Conservation (phyloP, 352 stramenopile species). For the Pythium pyrilobum region DNA sequence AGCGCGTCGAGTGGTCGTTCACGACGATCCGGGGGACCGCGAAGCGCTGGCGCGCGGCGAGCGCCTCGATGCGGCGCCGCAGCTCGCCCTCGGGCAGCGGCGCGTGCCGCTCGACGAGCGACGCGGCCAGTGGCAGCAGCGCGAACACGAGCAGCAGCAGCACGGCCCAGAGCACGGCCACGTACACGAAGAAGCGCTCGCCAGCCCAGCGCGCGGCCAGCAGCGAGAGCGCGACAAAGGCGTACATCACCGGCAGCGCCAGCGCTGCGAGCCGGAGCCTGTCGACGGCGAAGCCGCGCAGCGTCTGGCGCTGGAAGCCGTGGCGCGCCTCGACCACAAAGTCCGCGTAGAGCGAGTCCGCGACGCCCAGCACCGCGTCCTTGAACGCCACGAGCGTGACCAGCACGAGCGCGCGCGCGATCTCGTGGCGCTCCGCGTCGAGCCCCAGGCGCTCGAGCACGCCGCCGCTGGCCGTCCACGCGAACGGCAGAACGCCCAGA, state of each 20-base stretch:
- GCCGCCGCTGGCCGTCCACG: slow-evolving; percentile 83
- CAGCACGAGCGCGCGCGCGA: slow-evolving; percentile 62
- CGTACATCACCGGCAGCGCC: slow-evolving; percentile 60
- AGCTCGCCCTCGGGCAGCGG: slow-evolving; percentile 79
- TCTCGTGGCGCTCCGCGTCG: slow-evolving; percentile 65
- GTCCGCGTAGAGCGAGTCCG: slow-evolving; percentile 88
- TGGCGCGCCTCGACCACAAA: slow-evolving; percentile 96
- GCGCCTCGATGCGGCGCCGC: slow-evolving; percentile 87
- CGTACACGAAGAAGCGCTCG: slow-evolving; percentile 83
- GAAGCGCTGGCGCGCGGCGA: slow-evolving; percentile 89
- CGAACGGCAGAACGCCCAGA: slow-evolving; percentile 89
- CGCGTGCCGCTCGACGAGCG: slow-evolving; percentile 95
- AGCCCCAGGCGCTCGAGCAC: slow-evolving; percentile 46
- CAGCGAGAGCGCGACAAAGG: slow-evolving; percentile 47
- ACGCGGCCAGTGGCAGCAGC: slow-evolving; percentile 81
- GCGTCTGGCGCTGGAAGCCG: slow-evolving; percentile 98
- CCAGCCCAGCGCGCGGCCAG: slow-evolving; percentile 66
- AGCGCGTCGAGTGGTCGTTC: slow-evolving; percentile 94
- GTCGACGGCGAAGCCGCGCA: slow-evolving; percentile 91
- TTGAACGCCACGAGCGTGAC: slow-evolving; percentile 48
- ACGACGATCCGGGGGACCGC: slow-evolving; percentile 96
- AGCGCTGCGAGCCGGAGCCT: slow-evolving; percentile 91
- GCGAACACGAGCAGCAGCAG: background rate
- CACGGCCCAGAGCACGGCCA: slow-evolving; percentile 50
- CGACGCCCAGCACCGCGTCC: slow-evolving; percentile 47